Base-by-base conservation (phyloP, 2,329 filamentous ascomycete genomes). In the Fusarium dimerum region DNA sequence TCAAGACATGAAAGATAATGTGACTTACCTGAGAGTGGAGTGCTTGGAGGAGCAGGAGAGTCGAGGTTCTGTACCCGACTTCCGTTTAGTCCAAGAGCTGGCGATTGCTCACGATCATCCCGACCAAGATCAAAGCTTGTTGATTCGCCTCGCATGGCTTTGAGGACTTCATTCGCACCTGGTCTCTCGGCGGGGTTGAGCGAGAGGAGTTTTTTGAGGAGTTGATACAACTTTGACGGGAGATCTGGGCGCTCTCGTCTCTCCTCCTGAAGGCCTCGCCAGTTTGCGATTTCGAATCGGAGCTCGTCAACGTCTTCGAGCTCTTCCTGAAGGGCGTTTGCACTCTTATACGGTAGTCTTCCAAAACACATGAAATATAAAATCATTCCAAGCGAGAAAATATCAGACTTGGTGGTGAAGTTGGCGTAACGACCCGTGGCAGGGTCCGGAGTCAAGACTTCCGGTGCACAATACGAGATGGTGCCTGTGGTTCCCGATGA, bases 331-430 rank as follows among this genome's bases (percentile, higher is more conserved):
- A 95, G 79, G 4, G 87, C 81, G 67, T 97, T 93, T 47, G 92
- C 90, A 62, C 88, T 89, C 20, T 75, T 79, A 67, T 97, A 99
- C 0, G 94, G 94, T 11, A 99, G 79, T 43, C 87, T 82, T 2
- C 88, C 90, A 68, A 99, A 99, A 69, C 94, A 99, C 80, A 99
- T 88, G 67, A 99, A 99, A 71, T 97, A 96, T 4, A 99, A 80
- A 50, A 97, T 97, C 93, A 99, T 97, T 45, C 94, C 94, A 0
- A 99, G 77, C 1, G 92, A 97, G 71, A 99, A 99, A n/a, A 99
- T 89, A 66, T 99, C 94, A 0, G 92, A 97, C 68, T 97, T 99
- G 26, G 90, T 92, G 0, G 92, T 96, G 66, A 99, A 99, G 67
- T 97, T 96, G 8, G 89, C 92, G 63, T 90, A 93, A 1, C 81